phyloP scores from a whole-genome alignment of 768 basidiomycete species.

The Lactarius pseudohatsudake region DNA sequence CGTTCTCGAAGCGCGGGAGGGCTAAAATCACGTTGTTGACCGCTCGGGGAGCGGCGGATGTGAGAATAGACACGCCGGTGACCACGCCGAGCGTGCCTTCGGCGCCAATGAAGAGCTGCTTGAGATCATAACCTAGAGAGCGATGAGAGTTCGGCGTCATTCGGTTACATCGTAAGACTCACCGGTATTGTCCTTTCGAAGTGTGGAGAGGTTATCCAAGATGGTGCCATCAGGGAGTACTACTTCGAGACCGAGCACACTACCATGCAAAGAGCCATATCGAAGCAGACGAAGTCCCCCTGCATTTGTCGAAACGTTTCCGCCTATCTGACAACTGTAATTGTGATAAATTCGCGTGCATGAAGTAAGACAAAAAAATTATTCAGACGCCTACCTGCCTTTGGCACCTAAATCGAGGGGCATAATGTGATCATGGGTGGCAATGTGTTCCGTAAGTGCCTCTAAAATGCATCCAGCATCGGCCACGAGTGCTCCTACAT shows the following conservation, averaged over 20 bases:
- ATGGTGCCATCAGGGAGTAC: slow-evolving; percentile 94
- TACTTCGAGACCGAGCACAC: slow-evolving; percentile 92
- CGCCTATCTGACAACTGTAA: slow-evolving; percentile 91
- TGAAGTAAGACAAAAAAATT: neutral
- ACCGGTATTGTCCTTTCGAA: slow-evolving; percentile 98
- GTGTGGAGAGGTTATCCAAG: slow-evolving; percentile 81
- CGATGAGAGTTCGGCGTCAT: slow-evolving; percentile 34
- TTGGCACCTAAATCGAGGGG: slow-evolving; percentile 95
- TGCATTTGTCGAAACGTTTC: slow-evolving; percentile 96
- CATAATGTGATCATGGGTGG: slow-evolving; percentile 91
- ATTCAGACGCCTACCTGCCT: slow-evolving; percentile 63
- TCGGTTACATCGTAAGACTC: slow-evolving; percentile 27
- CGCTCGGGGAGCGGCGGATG: slow-evolving; percentile 77
- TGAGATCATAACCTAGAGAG: slow-evolving; percentile 80
- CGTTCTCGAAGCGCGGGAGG: slow-evolving; percentile 80
- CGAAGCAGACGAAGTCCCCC: slow-evolving; percentile 93
- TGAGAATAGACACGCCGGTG: slow-evolving; percentile 92
- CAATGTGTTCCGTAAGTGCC: slow-evolving; percentile 80
- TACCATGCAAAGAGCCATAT: slow-evolving; percentile 94
- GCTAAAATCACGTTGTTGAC: slow-evolving; percentile 92
- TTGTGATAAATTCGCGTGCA: neutral
- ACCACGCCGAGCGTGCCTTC: slow-evolving; percentile 96
- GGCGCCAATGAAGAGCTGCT: slow-evolving; percentile 96
- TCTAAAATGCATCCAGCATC: slow-evolving; percentile 96
- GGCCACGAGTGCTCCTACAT: slow-evolving; percentile 78